A percentile compares a stretch with the other conserved stretches of the same genome.
Evolutionary conservation across 2,329 filamentous ascomycete species (phyloP).

Genomic region (Fusarium austroafricanum): DNA sequence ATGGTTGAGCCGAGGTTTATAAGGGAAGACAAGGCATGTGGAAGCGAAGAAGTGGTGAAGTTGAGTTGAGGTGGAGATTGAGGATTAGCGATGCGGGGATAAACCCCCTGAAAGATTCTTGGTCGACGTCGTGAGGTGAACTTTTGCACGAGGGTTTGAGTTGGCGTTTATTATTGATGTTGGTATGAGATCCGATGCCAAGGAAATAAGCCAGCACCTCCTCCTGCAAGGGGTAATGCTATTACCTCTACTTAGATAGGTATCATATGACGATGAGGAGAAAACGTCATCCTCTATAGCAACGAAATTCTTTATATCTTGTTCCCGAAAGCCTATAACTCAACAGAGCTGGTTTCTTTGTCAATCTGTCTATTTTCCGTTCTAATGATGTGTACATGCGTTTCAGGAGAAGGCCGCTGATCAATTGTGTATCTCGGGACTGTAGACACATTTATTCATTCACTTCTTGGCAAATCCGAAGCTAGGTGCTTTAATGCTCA

Average conservation of each 20-base stretch:
- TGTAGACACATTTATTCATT: not conserved
- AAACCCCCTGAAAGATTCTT: conserved; percentile 11
- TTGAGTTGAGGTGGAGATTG: conserved; percentile 27
- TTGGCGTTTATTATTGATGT: not conserved
- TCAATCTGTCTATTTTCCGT: not conserved
- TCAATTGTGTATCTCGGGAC: not conserved
- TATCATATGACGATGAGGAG: not conserved
- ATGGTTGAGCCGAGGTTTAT: conserved; percentile 28
- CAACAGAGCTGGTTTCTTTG: not conserved
- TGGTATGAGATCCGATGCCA: not conserved
- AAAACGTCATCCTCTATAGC: conserved; percentile 1
- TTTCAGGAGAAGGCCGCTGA: not conserved
- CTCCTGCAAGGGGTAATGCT: conserved; percentile 15
- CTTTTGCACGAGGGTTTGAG: not conserved
- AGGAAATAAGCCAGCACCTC: not conserved
- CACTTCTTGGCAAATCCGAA: conserved; percentile 21
- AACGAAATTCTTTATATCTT: not conserved
- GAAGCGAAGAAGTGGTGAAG: conserved; percentile 7
- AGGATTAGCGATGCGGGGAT: conserved; percentile 27
- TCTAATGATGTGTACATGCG: not conserved
- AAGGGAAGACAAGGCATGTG: conserved; percentile 23
- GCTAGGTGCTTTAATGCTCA: not conserved
- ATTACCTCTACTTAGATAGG: not conserved
- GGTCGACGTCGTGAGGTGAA: conserved; percentile 30
- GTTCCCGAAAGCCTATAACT: not conserved